Conservation (phyloP, 1,139 yeast genomes). For the Suhomyces yuchorum region DNA sequence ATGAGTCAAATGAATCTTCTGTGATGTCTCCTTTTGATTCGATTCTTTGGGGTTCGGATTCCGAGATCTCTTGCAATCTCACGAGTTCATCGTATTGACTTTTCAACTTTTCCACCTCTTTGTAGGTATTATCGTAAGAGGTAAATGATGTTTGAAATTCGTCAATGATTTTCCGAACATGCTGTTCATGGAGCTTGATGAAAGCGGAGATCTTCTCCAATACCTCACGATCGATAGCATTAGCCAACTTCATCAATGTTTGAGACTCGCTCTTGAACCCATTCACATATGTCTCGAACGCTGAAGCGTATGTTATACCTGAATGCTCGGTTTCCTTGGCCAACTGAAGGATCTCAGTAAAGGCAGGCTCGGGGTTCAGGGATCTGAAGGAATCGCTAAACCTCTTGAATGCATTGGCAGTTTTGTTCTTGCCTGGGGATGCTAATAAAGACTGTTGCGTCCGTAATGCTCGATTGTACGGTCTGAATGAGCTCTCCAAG, state of each 20-base stretch:
- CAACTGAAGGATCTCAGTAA: conserved; percentile 3
- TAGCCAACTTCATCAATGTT: conserved; percentile 31
- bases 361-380: conserved; percentile 6
- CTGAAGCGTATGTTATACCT: conserved; percentile 10
- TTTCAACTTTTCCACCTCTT: conserved; percentile 33
- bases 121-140: conserved; percentile 31
- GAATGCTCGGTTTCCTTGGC: not conserved
- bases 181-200: conserved; percentile 42
- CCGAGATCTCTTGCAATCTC: conserved; percentile 33
- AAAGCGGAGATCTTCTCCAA: conserved; percentile 40
- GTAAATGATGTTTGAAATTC: conserved; percentile 29
- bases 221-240: conserved; percentile 40
- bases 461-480: conserved; percentile 6
- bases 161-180: conserved; percentile 28
- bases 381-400: conserved; percentile 18
- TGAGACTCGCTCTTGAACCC: conserved; percentile 29
- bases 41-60: conserved; percentile 15
- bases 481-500: conserved; percentile 27
- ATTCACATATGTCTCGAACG: conserved; percentile 19
- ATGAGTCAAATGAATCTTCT: conserved; percentile 8
- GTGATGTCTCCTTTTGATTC: conserved; percentile 17
- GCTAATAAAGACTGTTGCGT: not conserved
- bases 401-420: conserved; percentile 15
- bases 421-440: conserved; percentile 4
- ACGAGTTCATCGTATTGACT: conserved; percentile 35